These are phyloP conservation scores for Eucalyptus caleyi DNA, from an alignment of 345 rosid species.

Conservation along the genomic window DNA sequence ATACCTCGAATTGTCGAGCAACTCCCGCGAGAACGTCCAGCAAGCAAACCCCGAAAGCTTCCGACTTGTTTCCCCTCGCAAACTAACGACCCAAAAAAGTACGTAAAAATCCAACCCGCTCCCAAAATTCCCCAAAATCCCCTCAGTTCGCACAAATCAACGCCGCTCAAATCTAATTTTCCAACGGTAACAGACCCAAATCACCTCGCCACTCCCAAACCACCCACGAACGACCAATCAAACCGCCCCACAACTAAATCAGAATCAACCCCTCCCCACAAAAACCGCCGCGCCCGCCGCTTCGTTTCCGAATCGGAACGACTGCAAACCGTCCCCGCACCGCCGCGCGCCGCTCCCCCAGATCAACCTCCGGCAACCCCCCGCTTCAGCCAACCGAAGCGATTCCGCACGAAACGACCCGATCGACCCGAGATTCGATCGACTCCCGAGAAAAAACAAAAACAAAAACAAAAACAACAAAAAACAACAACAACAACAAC, in stretches of 20 bases:
- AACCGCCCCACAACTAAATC: not conserved
- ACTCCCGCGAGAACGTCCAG: not conserved
- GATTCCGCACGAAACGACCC: not conserved
- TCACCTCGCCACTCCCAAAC: not conserved
- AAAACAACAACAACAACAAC: not conserved
- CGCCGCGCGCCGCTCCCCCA: not conserved
- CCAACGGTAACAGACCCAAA: conserved; percentile 2
- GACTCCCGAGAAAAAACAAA: not conserved
- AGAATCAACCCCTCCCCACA: not conserved
- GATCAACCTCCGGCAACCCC: not conserved
- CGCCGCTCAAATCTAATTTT: not conserved
- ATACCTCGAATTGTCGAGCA: conserved; percentile 1
- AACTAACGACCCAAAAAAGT: not conserved
- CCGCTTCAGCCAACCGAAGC: not conserved
- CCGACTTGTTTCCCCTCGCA: not conserved
- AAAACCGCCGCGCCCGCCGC: not conserved
- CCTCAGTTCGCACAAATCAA: not conserved
- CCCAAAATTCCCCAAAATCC: not conserved
- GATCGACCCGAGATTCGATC: not conserved
- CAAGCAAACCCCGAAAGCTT: conserved; percentile 4
- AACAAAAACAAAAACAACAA: too few species aligned
- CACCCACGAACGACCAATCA: not conserved
- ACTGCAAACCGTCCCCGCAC: not conserved
- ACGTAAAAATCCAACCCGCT: not conserved
- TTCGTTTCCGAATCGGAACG: not conserved